Evolutionary conservation across 176 grass and related monocot species (phyloP).

Genomic region (Oryza punctata): DNA sequence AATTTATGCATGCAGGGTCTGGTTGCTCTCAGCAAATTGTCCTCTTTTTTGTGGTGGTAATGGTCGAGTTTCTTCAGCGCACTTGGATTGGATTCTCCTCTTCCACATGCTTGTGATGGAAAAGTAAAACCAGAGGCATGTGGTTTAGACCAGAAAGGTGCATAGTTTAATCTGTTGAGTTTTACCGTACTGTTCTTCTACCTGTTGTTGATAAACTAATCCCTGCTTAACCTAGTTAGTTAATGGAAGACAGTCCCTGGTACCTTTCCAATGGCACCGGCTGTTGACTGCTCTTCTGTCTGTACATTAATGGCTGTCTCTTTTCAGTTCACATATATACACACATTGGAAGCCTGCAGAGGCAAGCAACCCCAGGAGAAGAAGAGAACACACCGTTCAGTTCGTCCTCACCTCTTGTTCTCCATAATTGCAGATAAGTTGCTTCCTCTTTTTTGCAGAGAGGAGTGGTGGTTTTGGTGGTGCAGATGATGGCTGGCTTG

Average conservation of each 20-base stretch:
- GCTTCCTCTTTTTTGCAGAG: neutral
- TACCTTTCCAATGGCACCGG: slow-evolving; percentile 37
- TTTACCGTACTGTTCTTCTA: slow-evolving; percentile 10
- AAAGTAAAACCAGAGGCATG: slow-evolving; percentile 45
- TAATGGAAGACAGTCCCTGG: slow-evolving; percentile 39
- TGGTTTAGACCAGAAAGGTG: slow-evolving; percentile 21
- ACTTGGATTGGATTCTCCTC: neutral
- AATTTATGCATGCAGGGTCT: slow-evolving; percentile 1
- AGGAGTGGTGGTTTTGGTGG: slow-evolving; percentile 29
- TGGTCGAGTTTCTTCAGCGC: slow-evolving; percentile 11
- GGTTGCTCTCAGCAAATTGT: slow-evolving; percentile 27
- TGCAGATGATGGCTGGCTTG: slow-evolving; percentile 73
- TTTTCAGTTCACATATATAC: slow-evolving; percentile 53
- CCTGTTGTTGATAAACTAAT: slow-evolving; percentile 31
- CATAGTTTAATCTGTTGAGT: slow-evolving; percentile 33
- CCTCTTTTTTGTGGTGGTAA: neutral
- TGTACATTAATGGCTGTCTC: slow-evolving; percentile 44
- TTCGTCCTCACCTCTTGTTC: slow-evolving; percentile 25
- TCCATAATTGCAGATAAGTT: slow-evolving; percentile 38
- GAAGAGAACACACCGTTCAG: slow-evolving; percentile 7
- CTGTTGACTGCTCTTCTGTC: slow-evolving; percentile 59
- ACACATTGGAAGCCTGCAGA: slow-evolving; percentile 20
- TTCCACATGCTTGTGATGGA: slow-evolving; percentile 37
- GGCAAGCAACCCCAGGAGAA: neutral
- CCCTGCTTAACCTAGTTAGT: slow-evolving; percentile 37